Conservation (phyloP, 495 filamentous ascomycete species). For the Hyaloscypha bicolor region DNA sequence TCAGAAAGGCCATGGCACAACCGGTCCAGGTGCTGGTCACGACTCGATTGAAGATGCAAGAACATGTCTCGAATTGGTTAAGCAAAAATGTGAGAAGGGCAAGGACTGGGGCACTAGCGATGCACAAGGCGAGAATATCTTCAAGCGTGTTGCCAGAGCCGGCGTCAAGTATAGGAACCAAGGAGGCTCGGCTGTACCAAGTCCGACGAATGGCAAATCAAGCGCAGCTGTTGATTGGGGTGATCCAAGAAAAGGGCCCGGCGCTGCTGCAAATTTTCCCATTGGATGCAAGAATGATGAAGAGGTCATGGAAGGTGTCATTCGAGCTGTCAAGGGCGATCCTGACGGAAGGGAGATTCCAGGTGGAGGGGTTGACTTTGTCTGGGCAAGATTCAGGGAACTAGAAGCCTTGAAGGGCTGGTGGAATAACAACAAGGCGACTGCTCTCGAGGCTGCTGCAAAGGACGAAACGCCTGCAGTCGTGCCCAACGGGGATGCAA, state of each 20-base stretch:
- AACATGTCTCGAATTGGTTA: conserved; percentile 88
- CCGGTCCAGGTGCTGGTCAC: conserved; percentile 62
- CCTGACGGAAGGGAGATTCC: conserved; percentile 62
- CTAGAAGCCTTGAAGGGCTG: conserved; percentile 81
- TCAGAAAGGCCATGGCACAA: conserved; percentile 68
- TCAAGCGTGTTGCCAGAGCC: conserved; percentile 73
- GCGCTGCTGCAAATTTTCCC: conserved; percentile 67
- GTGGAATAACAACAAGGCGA: conserved; percentile 64
- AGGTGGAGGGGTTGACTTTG: conserved; percentile 77
- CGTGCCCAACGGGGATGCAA: background rate
- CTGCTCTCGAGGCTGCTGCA: conserved; percentile 24
- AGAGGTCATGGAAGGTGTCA: conserved; percentile 71
- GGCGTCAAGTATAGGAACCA: conserved; percentile 53
- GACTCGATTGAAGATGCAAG: conserved; percentile 90
- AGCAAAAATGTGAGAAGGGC: conserved; percentile 93
- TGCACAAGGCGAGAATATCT: conserved; percentile 77
- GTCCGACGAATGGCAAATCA: conserved; percentile 57
- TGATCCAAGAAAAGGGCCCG: conserved; percentile 71
- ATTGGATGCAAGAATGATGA: conserved; percentile 77
- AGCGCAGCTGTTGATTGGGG: conserved; percentile 92
- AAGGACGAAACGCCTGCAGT: background rate
- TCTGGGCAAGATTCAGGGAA: conserved; percentile 85
- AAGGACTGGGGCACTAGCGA: conserved; percentile 79
- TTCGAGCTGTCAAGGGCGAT: conserved; percentile 70
- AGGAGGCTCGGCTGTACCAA: conserved; percentile 49